These are phyloP conservation scores for Hemerocallis citrina DNA, from an alignment of 106 monocot genomes.

Conservation along the genomic window DNA sequence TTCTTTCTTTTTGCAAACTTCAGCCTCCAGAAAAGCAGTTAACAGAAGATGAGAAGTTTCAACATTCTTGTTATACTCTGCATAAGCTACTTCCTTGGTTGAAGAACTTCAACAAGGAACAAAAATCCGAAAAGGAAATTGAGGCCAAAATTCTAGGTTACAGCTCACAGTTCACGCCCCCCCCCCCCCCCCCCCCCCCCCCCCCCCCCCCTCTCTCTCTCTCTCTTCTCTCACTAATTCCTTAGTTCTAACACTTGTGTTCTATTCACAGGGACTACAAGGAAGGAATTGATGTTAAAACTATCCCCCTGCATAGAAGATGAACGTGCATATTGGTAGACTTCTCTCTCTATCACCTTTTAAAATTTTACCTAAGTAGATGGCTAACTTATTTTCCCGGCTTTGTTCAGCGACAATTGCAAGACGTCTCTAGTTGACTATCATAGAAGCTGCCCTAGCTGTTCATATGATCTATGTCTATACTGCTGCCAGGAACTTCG, in stretches of 20 bases:
- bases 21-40: constrained; percentile 12
- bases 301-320: constrained; percentile 26
- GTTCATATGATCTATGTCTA: constrained; percentile 37
- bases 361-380: not conserved
- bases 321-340: constrained; percentile 53
- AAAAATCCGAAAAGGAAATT: constrained; percentile 41
- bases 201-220: too few species aligned
- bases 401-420: constrained; percentile 29
- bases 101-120: constrained; percentile 26
- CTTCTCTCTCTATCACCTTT: not conserved
- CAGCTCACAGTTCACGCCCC: not conserved
- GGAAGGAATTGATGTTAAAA: constrained; percentile 24
- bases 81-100: constrained; percentile 18
- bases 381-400: not conserved
- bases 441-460: constrained; percentile 28
- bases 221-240: not conserved
- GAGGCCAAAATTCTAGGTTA: constrained; percentile 55
- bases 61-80: constrained; percentile 6
- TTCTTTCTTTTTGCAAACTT: not conserved
- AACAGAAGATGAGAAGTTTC: not conserved
- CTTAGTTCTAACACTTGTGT: not conserved
- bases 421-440: constrained; percentile 36
- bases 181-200: too few species aligned
- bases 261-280: constrained; percentile 18
- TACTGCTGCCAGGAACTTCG: constrained; percentile 50